Conservation (phyloP, 1,139 yeast species). For the Schwanniomyces etchellsii region DNA sequence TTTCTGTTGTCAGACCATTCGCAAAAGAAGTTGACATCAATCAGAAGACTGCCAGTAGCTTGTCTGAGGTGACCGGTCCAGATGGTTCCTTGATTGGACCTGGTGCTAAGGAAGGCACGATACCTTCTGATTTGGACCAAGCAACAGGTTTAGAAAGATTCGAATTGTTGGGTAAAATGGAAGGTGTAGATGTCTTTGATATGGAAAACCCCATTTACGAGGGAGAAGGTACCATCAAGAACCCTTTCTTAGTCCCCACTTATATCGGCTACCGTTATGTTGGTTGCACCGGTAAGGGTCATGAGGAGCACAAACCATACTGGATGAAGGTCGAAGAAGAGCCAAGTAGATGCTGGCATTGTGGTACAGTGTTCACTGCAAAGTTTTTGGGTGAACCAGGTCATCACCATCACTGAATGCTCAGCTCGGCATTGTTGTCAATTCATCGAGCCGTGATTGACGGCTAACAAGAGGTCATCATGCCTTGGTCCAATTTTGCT, state of each 20-base stretch:
- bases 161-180: conserved; percentile 89
- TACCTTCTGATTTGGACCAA: conserved; percentile 93
- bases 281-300: conserved; percentile 90
- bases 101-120: conserved; percentile 77
- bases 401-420: conserved; percentile 46
- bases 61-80: conserved; percentile 77
- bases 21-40: conserved; percentile 23
- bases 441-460: conserved; percentile 2
- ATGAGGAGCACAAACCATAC: conserved; percentile 83
- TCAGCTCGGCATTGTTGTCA: not conserved
- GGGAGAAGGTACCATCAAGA: conserved; percentile 81
- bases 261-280: conserved; percentile 92
- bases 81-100: conserved; percentile 76
- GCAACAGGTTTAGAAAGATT: conserved; percentile 98
- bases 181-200: conserved; percentile 95
- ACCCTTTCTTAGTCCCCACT: conserved; percentile 86
- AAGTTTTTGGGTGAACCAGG: conserved; percentile 83
- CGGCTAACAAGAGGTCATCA: too few species aligned
- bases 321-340: conserved; percentile 90
- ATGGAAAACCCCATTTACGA: conserved; percentile 81
- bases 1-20: conserved; percentile 31
- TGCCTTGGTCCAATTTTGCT: too few species aligned
- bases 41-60: conserved; percentile 57
- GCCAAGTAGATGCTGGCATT: conserved; percentile 97
- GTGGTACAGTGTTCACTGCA: conserved; percentile 91